Evolutionary conservation across 2,329 filamentous ascomycete species (phyloP), one percentile per base, ranked within the genome.

Genomic region (Talaromyces islandicus): DNA sequence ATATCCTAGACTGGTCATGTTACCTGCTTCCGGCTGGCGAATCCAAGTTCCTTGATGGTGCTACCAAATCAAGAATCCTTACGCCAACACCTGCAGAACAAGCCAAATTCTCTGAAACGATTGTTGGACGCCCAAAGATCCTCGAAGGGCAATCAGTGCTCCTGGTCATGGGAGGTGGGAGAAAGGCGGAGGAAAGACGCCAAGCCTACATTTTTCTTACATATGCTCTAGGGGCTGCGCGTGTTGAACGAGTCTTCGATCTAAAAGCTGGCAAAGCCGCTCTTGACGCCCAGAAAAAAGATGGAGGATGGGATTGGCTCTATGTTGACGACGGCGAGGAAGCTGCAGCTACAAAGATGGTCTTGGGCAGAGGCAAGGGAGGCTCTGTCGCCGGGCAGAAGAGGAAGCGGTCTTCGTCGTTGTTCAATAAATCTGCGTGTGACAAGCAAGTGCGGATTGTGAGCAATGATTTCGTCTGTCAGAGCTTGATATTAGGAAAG

Each of bases 21-120:
- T 97, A 96, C 69, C 82, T 97, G 0, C 84, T 99, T 0, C 91
- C 91, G 30, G 90, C 93, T 0, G 94, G 94, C 0, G 85, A 90
- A 63, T 95, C 91, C 0, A 79, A 82, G 1, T 88, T 89, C 58
- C 83, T 97, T 0, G 86, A 87, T 24, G 88, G 90, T 50, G 90
- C 89, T 0, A 82, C 92, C 11, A 86, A 88, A 50, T 96, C 92
- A 1, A 85, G 93, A 25, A 83, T 81, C 7, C 76, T 97, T 35
- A 62, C 73, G 0, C 77, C 83, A 0, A 92, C 88, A 65, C 78
- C 87, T 4, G 82, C 86, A 0, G 63, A 66, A 10, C 80, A 78
- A 0, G 85, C 87, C 0, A 80, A 74, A 6, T 77, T 95, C 1
- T 70, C 70, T 0, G 77, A 84, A 0, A 83, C 86, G 0, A 78